Base-by-base conservation (phyloP, 306 rosid species). In the Castanea sativa region DNA sequence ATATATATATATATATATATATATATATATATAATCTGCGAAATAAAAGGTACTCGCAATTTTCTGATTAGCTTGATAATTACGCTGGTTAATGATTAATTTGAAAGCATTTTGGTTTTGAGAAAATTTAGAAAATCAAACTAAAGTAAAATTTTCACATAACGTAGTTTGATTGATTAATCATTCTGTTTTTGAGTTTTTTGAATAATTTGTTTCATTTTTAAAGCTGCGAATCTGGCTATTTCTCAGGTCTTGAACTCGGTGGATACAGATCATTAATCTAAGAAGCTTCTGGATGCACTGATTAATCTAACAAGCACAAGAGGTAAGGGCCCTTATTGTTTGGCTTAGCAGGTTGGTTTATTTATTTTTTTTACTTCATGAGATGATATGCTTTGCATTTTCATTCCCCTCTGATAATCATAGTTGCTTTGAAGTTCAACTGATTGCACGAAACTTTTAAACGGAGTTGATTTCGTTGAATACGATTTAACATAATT, bases 271-370 rank as follows among this genome's bases (percentile, higher is more conserved):
- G 82, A 85, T 72, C 78, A 82, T 77, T 83, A 76, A 71, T 80
- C 88, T 51, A 84, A 85, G 86, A 90, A 88, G 87, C 75, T 93
- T 73, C 75, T 85, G 76, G 85, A 86, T 60, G 87, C 79, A 57
- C 72, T 92, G 80, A 25, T 89, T 77, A 84, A 41, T 41, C 45
- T 41, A 41, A 41, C 19, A 61, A 57, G 23, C 4, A 4, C 38
- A 14, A 79, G 65, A 33, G 67, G 83, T 84, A 75, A 75, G 86
- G 20, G 67, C 23, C 32, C 64, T 75, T 52, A n/a, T 57, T 71
- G 13, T 49, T 53, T 11, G 78, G 63, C 65, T 58, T 73, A 19
- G 29, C 74, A 16, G 41, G 69, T 77, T 15, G 57, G 38, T 69
- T 2, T 45, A 7, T 60, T 58, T 45, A 13, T 63, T 76, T 6